Base-by-base conservation (phyloP, 306 rosid genomes). In the Trifolium pratense region DNA sequence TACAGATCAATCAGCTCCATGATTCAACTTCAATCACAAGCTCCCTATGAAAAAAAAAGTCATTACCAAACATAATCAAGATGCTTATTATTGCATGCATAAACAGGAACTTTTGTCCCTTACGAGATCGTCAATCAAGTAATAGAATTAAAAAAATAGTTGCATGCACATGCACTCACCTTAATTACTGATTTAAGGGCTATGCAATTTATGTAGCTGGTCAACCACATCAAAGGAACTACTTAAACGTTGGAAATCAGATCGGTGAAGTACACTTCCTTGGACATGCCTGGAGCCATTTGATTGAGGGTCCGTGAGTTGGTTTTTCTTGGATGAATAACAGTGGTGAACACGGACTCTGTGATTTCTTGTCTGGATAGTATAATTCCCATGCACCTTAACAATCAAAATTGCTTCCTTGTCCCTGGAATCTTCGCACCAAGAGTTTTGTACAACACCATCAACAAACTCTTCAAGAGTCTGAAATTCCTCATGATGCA, bases 361-460 rank as follows among this genome's bases (percentile, higher is more conserved):
- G 68, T 93, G 97, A 62, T 66, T 70, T 81, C 85, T 89, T 45
- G 92, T 69, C 70, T 86, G 83, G 2, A 66, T 78, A 6, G 89
- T 52, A 80, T 85, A 85, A 18, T 83, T 83, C 51, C 97, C 97
- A 26, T 42, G 79, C 80, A 93, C 87, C 85, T 89, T 91, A 59
- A 93, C 91, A 66, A 85, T 79, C 84, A 93, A 81, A 52, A 85
- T 78, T 26, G 90, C 94, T 83, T 93, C 97, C 82, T 84, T 86
- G 80, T 93, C 97, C 84, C 84, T 89, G 57, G 93, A 82, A 58
- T 88, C 92, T 83, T 93, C 98, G 79, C 98, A 93, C 98, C 98
- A 93, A 20, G 85, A 83, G 79, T 88, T 93, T 36, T 85, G 94
- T 20, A 89, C 90, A 71, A 84, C 80, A 21, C 96, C 97, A 74